Evolutionary conservation across 106 monocot species (phyloP).

Genomic region (Agapanthus africanus): DNA sequence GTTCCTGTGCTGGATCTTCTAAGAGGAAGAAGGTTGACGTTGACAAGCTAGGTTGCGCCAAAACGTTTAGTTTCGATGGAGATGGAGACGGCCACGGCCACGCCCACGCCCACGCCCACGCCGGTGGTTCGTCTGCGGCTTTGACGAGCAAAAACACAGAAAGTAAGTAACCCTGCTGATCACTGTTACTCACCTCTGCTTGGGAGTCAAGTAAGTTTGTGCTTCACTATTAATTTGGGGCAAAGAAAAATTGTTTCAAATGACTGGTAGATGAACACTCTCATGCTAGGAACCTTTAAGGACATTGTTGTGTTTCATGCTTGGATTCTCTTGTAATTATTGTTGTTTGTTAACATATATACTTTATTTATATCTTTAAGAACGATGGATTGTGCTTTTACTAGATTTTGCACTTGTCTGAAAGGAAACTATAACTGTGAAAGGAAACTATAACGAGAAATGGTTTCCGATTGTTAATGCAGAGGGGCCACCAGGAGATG

Average conservation of each 20-base stretch:
- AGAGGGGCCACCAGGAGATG: conserved; percentile 26
- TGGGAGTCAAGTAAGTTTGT: too few species aligned
- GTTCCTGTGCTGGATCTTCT: conserved; percentile 10
- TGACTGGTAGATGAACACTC: not conserved
- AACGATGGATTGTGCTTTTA: not conserved
- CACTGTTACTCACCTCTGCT: too few species aligned
- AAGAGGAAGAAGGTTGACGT: conserved; percentile 50
- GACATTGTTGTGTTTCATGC: too few species aligned
- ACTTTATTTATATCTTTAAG: not conserved
- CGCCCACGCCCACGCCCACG: too few species aligned
- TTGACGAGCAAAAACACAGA: conserved; percentile 7
- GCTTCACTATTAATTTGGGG: too few species aligned
- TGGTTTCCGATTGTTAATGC: conserved; percentile 11
- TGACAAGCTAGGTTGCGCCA: conserved; percentile 27
- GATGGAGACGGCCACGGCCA: conserved; percentile 10
- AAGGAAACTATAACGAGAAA: not conserved
- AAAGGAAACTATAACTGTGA: not conserved
- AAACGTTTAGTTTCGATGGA: conserved; percentile 37
- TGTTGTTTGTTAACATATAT: too few species aligned
- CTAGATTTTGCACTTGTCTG: not conserved
- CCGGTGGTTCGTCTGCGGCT: not conserved
- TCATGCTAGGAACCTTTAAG: too few species aligned
- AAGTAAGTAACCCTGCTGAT: conserved; percentile 37
- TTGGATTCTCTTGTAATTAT: too few species aligned
- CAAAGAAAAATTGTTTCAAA: too few species aligned